A percentile compares a stretch with the other conserved stretches of the same genome.
These are phyloP conservation scores for Nevesoporus exiguus DNA, from an alignment of 768 basidiomycete species.

Conservation along the genomic window DNA sequence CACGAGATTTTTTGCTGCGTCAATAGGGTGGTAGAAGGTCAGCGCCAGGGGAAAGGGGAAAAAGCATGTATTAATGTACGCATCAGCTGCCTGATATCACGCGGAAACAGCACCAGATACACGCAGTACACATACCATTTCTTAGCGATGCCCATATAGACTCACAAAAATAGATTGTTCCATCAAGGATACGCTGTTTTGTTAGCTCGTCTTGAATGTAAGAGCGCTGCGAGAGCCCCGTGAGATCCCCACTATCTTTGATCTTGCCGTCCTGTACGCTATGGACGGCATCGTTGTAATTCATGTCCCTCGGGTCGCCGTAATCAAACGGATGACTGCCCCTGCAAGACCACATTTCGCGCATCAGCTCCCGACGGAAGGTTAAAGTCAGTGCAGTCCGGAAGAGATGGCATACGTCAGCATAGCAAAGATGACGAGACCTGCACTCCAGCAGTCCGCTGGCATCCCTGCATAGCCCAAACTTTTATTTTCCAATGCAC, in stretches of 20 bases:
- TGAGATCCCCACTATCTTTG: constrained; percentile 35
- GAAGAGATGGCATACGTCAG: constrained; percentile 56
- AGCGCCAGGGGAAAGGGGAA: constrained; percentile 2
- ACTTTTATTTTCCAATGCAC: constrained; percentile 72
- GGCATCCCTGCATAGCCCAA: constrained; percentile 78
- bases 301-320: constrained; percentile 30
- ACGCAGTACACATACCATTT: constrained; percentile 47
- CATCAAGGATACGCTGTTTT: constrained; percentile 67
- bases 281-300: constrained; percentile 5
- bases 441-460: constrained; percentile 88
- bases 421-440: constrained; percentile 81
- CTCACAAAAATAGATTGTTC: constrained; percentile 53
- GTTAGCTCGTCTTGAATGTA: constrained; percentile 53
- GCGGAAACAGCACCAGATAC: background rate
- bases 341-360: constrained; percentile 34
- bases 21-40: background rate
- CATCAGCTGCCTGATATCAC: background rate
- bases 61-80: background rate
- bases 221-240: constrained; percentile 32
- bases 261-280: constrained; percentile 19
- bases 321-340: constrained; percentile 79
- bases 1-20: constrained; percentile 53
- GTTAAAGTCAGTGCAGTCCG: background rate
- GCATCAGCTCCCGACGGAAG: constrained; percentile 5
- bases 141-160: constrained; percentile 53